Percentiles rank a stretch among this genome's conserved stretches.
These are phyloP conservation scores for Ceratobasidium theobromae DNA, from an alignment of 1,284 basidiomycete species.

Conservation along the genomic window DNA sequence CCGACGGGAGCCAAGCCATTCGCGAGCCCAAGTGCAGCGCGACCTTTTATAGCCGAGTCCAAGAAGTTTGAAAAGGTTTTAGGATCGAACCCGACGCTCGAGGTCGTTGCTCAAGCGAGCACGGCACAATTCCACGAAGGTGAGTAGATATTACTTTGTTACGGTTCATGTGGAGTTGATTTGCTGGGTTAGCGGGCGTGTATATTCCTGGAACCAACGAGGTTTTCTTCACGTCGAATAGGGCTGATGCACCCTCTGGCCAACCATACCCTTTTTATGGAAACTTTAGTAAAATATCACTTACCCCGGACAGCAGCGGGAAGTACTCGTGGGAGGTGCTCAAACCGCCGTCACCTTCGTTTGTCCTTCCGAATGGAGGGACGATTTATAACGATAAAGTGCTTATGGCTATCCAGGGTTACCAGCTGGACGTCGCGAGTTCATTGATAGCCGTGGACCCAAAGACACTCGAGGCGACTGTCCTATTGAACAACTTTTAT, in stretches of 20 bases:
- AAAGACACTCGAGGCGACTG: conserved; percentile 35
- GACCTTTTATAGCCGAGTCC: neutral
- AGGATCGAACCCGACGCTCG: neutral
- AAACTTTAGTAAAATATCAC: conserved; percentile 23
- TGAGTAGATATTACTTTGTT: neutral
- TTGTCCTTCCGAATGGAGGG: conserved; percentile 22
- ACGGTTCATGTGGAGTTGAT: neutral
- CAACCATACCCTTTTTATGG: conserved; percentile 4
- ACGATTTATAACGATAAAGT: conserved; percentile 23
- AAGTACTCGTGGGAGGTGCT: conserved; percentile 1
- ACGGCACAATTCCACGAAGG: conserved; percentile 11
- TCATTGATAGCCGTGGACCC: conserved; percentile 9
- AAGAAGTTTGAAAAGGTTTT: neutral
- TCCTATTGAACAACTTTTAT: conserved; percentile 64
- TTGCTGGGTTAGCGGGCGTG: neutral
- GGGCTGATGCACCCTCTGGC: neutral
- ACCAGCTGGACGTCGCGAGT: conserved; percentile 8
- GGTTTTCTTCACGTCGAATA: conserved; percentile 17
- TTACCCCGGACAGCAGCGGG: conserved; percentile 2
- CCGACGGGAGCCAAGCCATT: conserved; percentile 3
- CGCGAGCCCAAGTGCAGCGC: neutral
- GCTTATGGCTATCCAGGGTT: conserved; percentile 21
- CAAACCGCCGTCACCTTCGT: neutral
- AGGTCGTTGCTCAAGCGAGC: neutral
- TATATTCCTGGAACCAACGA: conserved; percentile 14